Evolutionary conservation across 371 early-diverging fungal species (phyloP).

Genomic region (Dinochytrium kinnereticum): DNA sequence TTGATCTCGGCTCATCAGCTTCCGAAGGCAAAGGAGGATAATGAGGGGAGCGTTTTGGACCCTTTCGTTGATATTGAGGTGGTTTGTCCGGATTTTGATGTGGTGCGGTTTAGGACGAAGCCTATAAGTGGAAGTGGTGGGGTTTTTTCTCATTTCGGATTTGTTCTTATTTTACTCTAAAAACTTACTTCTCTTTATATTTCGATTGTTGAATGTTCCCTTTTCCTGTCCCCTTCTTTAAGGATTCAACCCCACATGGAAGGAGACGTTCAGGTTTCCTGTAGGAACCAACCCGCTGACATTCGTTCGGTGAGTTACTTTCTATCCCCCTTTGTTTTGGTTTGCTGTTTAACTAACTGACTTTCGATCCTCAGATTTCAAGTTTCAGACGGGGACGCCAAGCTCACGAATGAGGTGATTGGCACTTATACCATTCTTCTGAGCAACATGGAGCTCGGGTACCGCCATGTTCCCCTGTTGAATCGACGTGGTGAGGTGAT

Average conservation of each 20-base stretch:
- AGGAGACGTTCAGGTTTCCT: conserved; percentile 56
- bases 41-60: conserved; percentile 57
- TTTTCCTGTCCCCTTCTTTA: neutral
- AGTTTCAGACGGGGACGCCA: conserved; percentile 58
- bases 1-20: conserved; percentile 67
- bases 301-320: conserved; percentile 52
- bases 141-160: neutral
- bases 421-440: conserved; percentile 58
- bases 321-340: neutral
- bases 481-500: conserved; percentile 62
- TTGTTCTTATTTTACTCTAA: neutral
- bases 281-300: conserved; percentile 57
- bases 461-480: conserved; percentile 64
- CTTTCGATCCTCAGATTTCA: conserved; percentile 34
- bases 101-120: conserved; percentile 22
- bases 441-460: conserved; percentile 56
- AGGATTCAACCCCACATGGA: conserved; percentile 69
- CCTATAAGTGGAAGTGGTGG: conserved; percentile 37
- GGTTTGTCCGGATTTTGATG: conserved; percentile 32
- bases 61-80: conserved; percentile 66
- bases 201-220: conserved; percentile 2
- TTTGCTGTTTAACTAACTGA: conserved; percentile 7
- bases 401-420: conserved; percentile 53
- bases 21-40: conserved; percentile 60
- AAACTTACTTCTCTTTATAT: neutral